phyloP scores from a whole-genome alignment of 208 protist genomes.

The Acanthamoeba sp. region DNA sequence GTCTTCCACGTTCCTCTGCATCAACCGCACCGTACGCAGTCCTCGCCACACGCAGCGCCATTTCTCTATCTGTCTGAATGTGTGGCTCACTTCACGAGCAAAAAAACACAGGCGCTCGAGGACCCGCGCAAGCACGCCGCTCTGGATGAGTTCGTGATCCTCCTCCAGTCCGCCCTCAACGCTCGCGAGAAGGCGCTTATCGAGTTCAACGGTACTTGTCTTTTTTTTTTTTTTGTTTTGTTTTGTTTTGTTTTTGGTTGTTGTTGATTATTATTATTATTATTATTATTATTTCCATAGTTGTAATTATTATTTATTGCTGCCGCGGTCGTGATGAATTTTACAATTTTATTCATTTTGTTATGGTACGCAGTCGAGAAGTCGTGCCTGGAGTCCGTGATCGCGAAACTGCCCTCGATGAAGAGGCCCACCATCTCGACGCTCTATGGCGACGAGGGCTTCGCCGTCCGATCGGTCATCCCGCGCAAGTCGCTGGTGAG shows the following conservation, averaged over 20 bases:
- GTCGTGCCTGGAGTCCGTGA: conserved; percentile 20
- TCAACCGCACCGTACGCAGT: conserved; percentile 26
- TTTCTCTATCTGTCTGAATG: too few species aligned
- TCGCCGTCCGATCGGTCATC: conserved; percentile 72
- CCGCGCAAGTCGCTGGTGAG: conserved; percentile 65
- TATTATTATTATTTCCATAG: too few species aligned
- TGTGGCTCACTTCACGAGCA: neutral
- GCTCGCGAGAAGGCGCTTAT: conserved; percentile 62
- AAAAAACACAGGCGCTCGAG: neutral
- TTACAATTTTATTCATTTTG: too few species aligned
- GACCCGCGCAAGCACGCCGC: conserved; percentile 55
- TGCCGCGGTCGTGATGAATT: too few species aligned
- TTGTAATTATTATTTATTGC: too few species aligned
- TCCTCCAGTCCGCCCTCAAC: conserved; percentile 73
- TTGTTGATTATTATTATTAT: too few species aligned
- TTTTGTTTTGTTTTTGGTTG: too few species aligned
- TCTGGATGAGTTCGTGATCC: conserved; percentile 71
- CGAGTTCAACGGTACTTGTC: conserved; percentile 60
- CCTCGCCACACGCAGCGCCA: too few species aligned
- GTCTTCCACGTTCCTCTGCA: conserved; percentile 69
- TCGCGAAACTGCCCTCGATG: conserved; percentile 72
- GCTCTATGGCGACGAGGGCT: conserved; percentile 75
- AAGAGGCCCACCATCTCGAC: conserved; percentile 75
- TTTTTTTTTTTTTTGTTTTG: neutral
- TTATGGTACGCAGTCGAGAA: conserved; percentile 23